These are phyloP conservation scores for Pichia sp. DNA, from an alignment of 1,139 yeast species.

Conservation along the genomic window DNA sequence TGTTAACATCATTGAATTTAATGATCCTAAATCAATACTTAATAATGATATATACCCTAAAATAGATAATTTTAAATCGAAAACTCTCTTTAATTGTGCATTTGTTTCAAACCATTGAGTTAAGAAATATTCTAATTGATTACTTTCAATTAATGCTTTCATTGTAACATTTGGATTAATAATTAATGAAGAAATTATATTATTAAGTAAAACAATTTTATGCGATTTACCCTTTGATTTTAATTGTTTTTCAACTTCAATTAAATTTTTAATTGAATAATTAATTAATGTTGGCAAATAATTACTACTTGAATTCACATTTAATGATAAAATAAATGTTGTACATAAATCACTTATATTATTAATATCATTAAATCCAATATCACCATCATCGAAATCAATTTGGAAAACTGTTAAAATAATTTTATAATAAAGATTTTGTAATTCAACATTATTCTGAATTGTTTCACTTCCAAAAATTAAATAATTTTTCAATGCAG, in stretches of 20 bases:
- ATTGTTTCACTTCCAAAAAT: constrained; percentile 61
- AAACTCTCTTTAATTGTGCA: constrained; percentile 62
- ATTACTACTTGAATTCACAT: constrained; percentile 33
- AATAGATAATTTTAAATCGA: constrained; percentile 70
- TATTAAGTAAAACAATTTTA: constrained; percentile 54
- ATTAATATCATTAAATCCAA: constrained; percentile 41
- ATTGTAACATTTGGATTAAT: constrained; percentile 56
- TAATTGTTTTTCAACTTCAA: constrained; percentile 22
- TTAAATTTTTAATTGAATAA: constrained; percentile 25
- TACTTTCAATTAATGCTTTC: constrained; percentile 41
- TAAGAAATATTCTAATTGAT: constrained; percentile 48
- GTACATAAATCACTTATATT: constrained; percentile 51
- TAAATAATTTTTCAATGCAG: constrained; percentile 70
- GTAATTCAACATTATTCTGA: constrained; percentile 33
- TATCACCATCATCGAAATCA: constrained; percentile 27
- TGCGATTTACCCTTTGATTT: constrained; percentile 28
- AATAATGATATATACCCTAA: constrained; percentile 60
- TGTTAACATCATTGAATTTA: constrained; percentile 25
- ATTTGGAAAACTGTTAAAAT: constrained; percentile 28
- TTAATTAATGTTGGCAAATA: constrained; percentile 39
- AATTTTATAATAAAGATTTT: constrained; percentile 24
- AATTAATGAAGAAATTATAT: constrained; percentile 60
- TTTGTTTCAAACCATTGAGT: constrained; percentile 59
- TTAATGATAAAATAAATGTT: constrained; percentile 45
- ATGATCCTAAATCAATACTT: constrained; percentile 23